Evolutionary conservation across 2,329 filamentous ascomycete species (phyloP).

Genomic region (Tolypocladium tropicale): DNA sequence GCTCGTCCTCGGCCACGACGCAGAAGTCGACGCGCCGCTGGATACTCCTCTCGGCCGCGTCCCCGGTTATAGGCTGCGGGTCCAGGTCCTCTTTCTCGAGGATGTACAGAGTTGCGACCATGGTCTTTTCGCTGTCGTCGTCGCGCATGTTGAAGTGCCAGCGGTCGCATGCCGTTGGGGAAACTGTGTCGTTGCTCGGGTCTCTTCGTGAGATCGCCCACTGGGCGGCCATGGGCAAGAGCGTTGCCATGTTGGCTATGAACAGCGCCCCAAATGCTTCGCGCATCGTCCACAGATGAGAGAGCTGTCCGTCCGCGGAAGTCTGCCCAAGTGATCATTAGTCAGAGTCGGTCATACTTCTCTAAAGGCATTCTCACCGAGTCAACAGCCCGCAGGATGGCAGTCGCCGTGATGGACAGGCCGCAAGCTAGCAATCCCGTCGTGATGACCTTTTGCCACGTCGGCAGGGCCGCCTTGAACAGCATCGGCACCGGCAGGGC

Average conservation of each 20-base stretch:
- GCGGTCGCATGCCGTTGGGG: neutral
- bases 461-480: neutral
- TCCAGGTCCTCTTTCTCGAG: neutral
- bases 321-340: neutral
- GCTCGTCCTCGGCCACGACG: constrained; percentile 5
- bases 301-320: neutral
- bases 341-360: neutral
- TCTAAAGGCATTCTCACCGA: neutral
- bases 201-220: neutral
- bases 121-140: constrained; percentile 4
- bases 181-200: neutral
- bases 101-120: neutral
- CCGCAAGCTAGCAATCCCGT: neutral
- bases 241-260: neutral
- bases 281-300: constrained; percentile 1
- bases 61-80: neutral
- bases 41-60: neutral
- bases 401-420: neutral
- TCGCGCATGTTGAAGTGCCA: neutral
- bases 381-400: neutral
- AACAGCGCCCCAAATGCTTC: constrained; percentile 1
- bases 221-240: neutral
- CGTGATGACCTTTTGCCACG: neutral
- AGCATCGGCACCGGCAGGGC: constrained; percentile 1
- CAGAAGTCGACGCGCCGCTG: constrained; percentile 7